Evolutionary conservation across 345 rosid genomes (phyloP).

Genomic region (Citrus hindsii): DNA sequence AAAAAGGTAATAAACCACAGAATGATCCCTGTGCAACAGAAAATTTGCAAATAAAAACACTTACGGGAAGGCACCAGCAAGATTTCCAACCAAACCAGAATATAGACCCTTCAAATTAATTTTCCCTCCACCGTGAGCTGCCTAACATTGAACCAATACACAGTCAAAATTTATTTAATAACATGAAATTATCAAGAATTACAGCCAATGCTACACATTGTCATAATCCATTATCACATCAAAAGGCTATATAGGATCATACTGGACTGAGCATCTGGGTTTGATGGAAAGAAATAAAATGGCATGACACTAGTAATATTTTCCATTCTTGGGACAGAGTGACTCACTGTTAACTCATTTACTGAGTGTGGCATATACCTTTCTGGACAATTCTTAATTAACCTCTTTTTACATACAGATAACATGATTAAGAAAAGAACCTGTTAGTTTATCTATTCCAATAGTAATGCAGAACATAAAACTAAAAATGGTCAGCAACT

Average conservation of each 20-base stretch:
- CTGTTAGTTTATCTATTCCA: neutral
- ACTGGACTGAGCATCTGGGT: neutral
- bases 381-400: neutral
- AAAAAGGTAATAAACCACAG: neutral
- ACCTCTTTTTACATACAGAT: neutral
- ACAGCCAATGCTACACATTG: neutral
- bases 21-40: neutral
- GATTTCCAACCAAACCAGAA: conserved; percentile 84
- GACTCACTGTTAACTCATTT: neutral
- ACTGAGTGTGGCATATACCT: neutral
- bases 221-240: neutral
- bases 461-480: neutral
- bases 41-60: conserved; percentile 24
- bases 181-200: neutral
- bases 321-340: neutral
- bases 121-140: conserved; percentile 67
- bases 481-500: neutral
- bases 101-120: conserved; percentile 65
- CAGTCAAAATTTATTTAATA: conserved; percentile 8
- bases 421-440: neutral
- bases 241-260: neutral
- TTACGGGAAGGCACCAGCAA: conserved; percentile 85
- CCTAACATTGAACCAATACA: conserved; percentile 33
- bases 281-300: neutral
- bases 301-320: neutral